phyloP scores from a whole-genome alignment of 2,329 filamentous ascomycete genomes.

The Daldinia sp. region DNA sequence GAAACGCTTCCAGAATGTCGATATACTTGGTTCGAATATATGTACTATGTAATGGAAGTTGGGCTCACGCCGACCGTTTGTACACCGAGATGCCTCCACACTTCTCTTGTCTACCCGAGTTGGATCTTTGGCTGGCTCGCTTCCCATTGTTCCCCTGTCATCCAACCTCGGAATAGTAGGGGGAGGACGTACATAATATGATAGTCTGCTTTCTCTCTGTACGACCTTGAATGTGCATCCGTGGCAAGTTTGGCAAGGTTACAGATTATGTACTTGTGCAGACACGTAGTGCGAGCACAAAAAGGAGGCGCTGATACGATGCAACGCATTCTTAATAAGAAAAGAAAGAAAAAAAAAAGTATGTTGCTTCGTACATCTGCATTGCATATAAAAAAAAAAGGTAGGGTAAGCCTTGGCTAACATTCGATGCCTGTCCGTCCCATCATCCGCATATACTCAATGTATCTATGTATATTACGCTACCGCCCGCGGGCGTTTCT shows the following conservation, averaged over 20 bases:
- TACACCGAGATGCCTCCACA: constrained; percentile 29
- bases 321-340: constrained; percentile 18
- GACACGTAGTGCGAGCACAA: constrained; percentile 32
- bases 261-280: constrained; percentile 25
- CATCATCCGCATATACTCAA: constrained; percentile 1
- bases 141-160: constrained; percentile 27
- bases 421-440: neutral
- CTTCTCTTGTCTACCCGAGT: constrained; percentile 33
- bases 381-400: constrained; percentile 21
- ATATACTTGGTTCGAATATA: constrained; percentile 13
- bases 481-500: constrained; percentile 17
- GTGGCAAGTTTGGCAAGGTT: constrained; percentile 24
- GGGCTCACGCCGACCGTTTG: constrained; percentile 30
- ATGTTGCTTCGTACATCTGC: constrained; percentile 19
- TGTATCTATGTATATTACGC: constrained; percentile 8
- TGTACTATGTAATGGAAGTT: constrained; percentile 6
- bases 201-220: constrained; percentile 3
- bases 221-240: constrained; percentile 16
- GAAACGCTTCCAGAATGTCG: constrained; percentile 22
- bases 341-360: constrained; percentile 4
- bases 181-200: constrained; percentile 4
- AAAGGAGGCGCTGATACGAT: constrained; percentile 30
- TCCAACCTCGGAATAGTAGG: constrained; percentile 31
- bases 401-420: constrained; percentile 18
- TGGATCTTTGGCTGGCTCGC: constrained; percentile 28